A percentile compares a stretch with the other conserved stretches of the same genome.
Evolutionary conservation across 768 basidiomycete species (phyloP).

Genomic region (Asterophora parasitica): DNA sequence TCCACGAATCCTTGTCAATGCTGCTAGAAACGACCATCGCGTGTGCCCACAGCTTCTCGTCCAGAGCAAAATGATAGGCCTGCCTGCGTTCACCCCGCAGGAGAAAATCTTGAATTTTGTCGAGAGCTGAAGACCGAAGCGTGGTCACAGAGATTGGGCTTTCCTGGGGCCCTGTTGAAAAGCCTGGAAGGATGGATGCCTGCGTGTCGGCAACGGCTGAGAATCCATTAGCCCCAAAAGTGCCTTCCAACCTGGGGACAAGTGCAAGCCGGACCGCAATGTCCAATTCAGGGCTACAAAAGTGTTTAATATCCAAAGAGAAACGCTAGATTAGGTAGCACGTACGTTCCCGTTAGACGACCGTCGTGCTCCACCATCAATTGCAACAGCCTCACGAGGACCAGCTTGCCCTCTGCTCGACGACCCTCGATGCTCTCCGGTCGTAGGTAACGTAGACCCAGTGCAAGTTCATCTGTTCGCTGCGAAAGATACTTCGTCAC

Average conservation of each 20-base stretch:
- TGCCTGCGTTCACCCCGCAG: conserved; percentile 79
- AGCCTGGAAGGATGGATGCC: conserved; percentile 19
- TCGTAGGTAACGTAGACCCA: conserved; percentile 67
- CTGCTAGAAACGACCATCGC: conserved; percentile 93
- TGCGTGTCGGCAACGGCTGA: conserved; percentile 28
- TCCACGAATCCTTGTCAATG: conserved; percentile 91
- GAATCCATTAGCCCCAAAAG: conserved; percentile 23
- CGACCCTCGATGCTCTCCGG: conserved; percentile 46
- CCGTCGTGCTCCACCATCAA: conserved; percentile 90
- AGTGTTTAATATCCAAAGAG: conserved; percentile 1
- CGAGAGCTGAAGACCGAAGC: conserved; percentile 59
- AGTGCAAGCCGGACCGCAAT: conserved; percentile 69
- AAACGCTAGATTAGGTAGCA: conserved; percentile 8
- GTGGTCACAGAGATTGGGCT: conserved; percentile 52
- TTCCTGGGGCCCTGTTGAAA: conserved; percentile 33
- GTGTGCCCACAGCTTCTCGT: conserved; percentile 91
- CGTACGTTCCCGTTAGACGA: conserved; percentile 79
- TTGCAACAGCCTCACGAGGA: conserved; percentile 68
- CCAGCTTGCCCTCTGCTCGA: conserved; percentile 70
- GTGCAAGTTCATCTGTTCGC: conserved; percentile 70
- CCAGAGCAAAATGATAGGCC: conserved; percentile 85
- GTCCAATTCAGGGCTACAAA: conserved; percentile 55
- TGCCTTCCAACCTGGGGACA: conserved; percentile 48
- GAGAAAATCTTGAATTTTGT: conserved; percentile 76
- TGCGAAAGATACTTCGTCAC: conserved; percentile 75